Conservation (phyloP, 129 eudicot genomes). For the Chrysanthemum lavandulifolium region DNA sequence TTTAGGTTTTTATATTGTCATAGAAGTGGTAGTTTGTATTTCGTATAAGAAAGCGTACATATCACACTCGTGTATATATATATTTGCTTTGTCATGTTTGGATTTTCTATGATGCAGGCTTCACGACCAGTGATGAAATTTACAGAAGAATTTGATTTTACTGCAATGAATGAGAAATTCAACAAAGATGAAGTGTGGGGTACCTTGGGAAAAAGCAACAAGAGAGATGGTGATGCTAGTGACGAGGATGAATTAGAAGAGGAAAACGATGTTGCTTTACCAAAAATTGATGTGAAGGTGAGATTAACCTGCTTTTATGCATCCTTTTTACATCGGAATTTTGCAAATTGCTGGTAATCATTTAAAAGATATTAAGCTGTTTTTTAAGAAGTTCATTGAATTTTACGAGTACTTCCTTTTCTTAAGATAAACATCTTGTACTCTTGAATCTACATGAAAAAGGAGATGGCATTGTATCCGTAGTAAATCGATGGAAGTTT, state of each 20-base stretch:
- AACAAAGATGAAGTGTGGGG: conserved; percentile 98
- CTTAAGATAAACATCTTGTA: too few relatives aligned
- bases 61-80: background rate
- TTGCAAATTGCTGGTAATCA: background rate
- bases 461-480: too few relatives aligned
- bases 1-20: background rate
- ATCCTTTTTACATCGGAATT: background rate
- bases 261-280: conserved; percentile 50
- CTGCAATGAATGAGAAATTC: conserved; percentile 93
- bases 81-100: background rate
- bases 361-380: background rate
- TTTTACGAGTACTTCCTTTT: too few relatives aligned
- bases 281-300: conserved; percentile 64
- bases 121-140: conserved; percentile 65
- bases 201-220: conserved; percentile 68
- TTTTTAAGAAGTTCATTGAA: too few relatives aligned
- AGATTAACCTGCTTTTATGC: background rate
- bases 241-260: conserved; percentile 62
- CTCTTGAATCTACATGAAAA: too few relatives aligned
- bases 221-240: conserved; percentile 46
- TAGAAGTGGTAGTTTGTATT: background rate
- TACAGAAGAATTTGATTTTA: conserved; percentile 90
- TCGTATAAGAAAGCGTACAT: background rate
- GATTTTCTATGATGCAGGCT: conserved; percentile 39
- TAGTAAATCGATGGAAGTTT: too few relatives aligned